These are phyloP conservation scores for Aspergillus persii DNA, from an alignment of 2,329 filamentous ascomycete species.

Conservation along the genomic window DNA sequence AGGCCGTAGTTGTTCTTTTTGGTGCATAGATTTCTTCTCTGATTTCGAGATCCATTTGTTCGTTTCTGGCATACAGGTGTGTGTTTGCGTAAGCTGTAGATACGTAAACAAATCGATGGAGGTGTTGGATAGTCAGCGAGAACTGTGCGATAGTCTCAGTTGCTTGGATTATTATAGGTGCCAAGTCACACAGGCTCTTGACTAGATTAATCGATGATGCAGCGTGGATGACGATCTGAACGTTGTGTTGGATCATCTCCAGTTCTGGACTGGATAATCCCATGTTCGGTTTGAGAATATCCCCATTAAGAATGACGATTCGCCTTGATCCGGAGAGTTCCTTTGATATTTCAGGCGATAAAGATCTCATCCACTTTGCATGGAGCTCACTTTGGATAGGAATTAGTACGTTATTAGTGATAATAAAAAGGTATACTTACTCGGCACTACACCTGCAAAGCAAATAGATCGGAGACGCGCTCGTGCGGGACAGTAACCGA, in stretches of 20 bases:
- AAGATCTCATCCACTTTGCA: too few species aligned
- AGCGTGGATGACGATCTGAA: slow-evolving; percentile 18
- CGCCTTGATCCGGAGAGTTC: too few species aligned
- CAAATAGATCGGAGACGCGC: slow-evolving; percentile 10
- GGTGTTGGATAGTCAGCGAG: slow-evolving; percentile 4
- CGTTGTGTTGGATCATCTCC: background rate
- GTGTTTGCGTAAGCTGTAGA: slow-evolving; percentile 20
- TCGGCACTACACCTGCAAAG: slow-evolving; percentile 14
- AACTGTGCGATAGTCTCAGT: slow-evolving; percentile 8
- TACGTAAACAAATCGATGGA: slow-evolving; percentile 19
- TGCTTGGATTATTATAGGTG: slow-evolving; percentile 5
- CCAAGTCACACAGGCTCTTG: background rate
- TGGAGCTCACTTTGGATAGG: too few species aligned
- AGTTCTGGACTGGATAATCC: slow-evolving; percentile 2
- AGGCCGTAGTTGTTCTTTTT: too few species aligned
- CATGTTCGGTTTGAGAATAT: slow-evolving; percentile 10
- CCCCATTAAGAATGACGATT: slow-evolving; percentile 15
- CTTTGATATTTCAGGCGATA: too few species aligned
- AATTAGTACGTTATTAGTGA: too few species aligned
- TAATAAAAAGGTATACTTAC: too few species aligned
- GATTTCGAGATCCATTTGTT: slow-evolving; percentile 1
- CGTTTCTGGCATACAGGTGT: slow-evolving; percentile 4
- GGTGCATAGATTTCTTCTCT: too few species aligned
- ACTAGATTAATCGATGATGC: slow-evolving; percentile 15
- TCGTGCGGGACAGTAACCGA: slow-evolving; percentile 6